Evolutionary conservation across 1,284 basidiomycete species (phyloP).

Genomic region (Heterobasidion annosum): DNA sequence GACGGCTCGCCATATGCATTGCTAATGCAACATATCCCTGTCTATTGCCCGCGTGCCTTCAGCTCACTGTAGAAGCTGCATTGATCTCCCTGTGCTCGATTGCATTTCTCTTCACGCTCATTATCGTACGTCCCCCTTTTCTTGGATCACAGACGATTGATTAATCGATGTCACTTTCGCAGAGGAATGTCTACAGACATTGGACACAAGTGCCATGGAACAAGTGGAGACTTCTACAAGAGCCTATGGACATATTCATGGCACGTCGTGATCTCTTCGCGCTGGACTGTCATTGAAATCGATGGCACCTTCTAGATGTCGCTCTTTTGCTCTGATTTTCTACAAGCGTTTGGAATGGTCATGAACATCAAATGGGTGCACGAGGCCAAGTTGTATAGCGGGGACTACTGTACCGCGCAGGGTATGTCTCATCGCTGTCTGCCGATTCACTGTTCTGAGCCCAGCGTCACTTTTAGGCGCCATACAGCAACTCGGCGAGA

Average conservation of each 20-base stretch:
- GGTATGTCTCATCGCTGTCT: neutral
- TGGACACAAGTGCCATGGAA: neutral
- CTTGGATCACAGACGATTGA: neutral
- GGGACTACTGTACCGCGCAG: constrained; percentile 8
- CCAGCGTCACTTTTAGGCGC: neutral
- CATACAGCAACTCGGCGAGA: constrained; percentile 2
- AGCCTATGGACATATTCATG: neutral
- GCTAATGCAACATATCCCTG: neutral
- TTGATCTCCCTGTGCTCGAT: neutral
- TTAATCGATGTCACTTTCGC: neutral
- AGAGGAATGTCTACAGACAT: neutral
- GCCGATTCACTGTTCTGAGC: neutral
- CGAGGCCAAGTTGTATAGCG: constrained; percentile 2
- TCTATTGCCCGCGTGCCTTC: no score
- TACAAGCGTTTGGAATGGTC: constrained; percentile 7
- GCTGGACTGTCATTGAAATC: neutral
- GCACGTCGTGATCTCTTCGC: neutral
- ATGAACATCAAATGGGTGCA: constrained; percentile 9
- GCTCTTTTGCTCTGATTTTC: constrained; percentile 7
- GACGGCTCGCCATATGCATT: neutral
- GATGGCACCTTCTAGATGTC: constrained; percentile 5
- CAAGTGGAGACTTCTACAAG: neutral
- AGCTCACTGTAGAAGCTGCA: neutral
- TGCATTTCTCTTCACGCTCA: neutral
- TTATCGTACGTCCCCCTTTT: neutral